phyloP scores from a whole-genome alignment of 208 protist species.

The Trypanosoma avium region DNA sequence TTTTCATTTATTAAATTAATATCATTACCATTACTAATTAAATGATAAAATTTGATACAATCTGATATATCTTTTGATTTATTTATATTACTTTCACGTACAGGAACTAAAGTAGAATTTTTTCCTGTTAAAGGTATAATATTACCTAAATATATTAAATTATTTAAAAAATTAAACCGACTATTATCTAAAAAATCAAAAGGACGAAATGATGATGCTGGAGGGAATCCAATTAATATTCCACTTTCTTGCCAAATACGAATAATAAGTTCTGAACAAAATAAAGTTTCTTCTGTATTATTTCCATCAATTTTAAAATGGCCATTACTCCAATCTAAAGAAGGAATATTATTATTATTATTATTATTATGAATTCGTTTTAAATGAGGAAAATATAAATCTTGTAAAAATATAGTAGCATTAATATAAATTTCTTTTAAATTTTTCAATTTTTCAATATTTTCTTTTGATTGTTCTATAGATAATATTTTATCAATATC shows the following conservation, averaged over 20 bases:
- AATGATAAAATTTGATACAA: constrained; percentile 42
- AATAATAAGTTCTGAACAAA: constrained; percentile 80
- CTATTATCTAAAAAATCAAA: constrained; percentile 78
- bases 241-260: constrained; percentile 71
- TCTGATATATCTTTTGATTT: constrained; percentile 17
- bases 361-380: not conserved
- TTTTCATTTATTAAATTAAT: constrained; percentile 19
- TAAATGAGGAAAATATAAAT: constrained; percentile 77
- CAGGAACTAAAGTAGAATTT: not conserved
- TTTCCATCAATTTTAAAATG: constrained; percentile 69
- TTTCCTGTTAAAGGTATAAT: constrained; percentile 40
- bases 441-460: constrained; percentile 7
- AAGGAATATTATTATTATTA: constrained; percentile 8
- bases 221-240: constrained; percentile 60
- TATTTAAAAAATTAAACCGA: constrained; percentile 65
- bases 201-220: constrained; percentile 71
- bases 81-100: not conserved
- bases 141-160: constrained; percentile 29
- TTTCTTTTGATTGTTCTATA: not conserved
- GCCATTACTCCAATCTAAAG: constrained; percentile 23
- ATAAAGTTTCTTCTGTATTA: constrained; percentile 49
- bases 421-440: constrained; percentile 41
- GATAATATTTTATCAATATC: constrained; percentile 34
- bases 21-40: constrained; percentile 18
- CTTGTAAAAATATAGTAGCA: constrained; percentile 37